A percentile compares a stretch with the other conserved stretches of the same genome.
Conservation (phyloP, 768 basidiomycete species). For the Coprinellus micaceus region DNA sequence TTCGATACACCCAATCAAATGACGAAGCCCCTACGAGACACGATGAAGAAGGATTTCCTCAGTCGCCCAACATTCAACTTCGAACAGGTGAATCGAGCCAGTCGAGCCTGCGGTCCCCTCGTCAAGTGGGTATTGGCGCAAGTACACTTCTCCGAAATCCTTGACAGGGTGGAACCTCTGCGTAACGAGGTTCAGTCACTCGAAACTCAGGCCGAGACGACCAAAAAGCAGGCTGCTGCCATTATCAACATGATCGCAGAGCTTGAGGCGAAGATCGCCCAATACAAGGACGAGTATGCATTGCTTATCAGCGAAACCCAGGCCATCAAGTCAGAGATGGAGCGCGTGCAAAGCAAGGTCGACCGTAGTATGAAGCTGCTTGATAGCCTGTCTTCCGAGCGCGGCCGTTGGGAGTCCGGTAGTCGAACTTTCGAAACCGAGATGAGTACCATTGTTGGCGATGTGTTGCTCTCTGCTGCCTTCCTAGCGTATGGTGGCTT, state of each 20-base stretch:
- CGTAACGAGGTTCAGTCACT: constrained; percentile 93
- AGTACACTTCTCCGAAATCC: constrained; percentile 93
- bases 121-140: constrained; percentile 99
- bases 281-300: constrained; percentile 97
- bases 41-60: constrained; percentile 91
- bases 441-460: constrained; percentile 98
- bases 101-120: constrained; percentile 94
- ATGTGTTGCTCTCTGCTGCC: constrained; percentile 91
- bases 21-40: constrained; percentile 83
- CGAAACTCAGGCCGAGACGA: constrained; percentile 90
- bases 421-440: constrained; percentile 95
- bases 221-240: constrained; percentile 86
- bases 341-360: constrained; percentile 94
- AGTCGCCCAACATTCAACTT: constrained; percentile 90
- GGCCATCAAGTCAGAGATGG: constrained; percentile 97
- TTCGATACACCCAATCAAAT: constrained; percentile 91
- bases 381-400: constrained; percentile 91
- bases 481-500: constrained; percentile 97
- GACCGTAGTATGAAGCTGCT: constrained; percentile 95
- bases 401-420: constrained; percentile 89
- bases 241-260: constrained; percentile 92
- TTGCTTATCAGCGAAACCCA: constrained; percentile 94
- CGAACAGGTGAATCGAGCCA: constrained; percentile 91
- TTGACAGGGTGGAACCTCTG: constrained; percentile 94
- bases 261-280: constrained; percentile 86